A percentile compares a stretch with the other conserved stretches of the same genome.
These are phyloP conservation scores for Exutisphaerella laricina DNA, from an alignment of 2,329 filamentous ascomycete species.

Conservation along the genomic window DNA sequence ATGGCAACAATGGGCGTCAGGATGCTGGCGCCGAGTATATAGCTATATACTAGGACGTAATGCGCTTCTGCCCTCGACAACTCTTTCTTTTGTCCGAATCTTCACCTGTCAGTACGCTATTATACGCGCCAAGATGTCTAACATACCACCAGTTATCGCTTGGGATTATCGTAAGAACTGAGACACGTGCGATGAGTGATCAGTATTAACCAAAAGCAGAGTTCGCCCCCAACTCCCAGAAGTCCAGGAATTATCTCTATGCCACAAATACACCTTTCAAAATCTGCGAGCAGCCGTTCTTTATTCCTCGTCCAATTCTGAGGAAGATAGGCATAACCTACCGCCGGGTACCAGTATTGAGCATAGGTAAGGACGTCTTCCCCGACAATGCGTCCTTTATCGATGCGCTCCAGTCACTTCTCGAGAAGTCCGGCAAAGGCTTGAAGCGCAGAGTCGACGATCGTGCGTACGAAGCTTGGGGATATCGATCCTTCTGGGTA, in stretches of 20 bases:
- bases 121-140: no score
- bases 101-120: no score
- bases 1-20: no score
- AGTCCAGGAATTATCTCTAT: constrained; percentile 20
- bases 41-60: no score
- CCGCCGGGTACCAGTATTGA: constrained; percentile 24
- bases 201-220: constrained; percentile 2
- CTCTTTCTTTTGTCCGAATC: no score
- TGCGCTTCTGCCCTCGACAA: no score
- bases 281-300: constrained; percentile 27
- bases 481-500: constrained; percentile 23
- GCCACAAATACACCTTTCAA: constrained; percentile 19
- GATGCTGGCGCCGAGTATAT: no score
- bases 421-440: constrained; percentile 15
- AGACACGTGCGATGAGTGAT: no score
- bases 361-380: constrained; percentile 27
- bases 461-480: constrained; percentile 19
- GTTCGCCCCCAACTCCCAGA: constrained; percentile 24
- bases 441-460: constrained; percentile 14
- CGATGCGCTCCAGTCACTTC: constrained; percentile 12
- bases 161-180: constrained; percentile 11
- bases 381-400: constrained; percentile 23
- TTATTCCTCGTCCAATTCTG: constrained; percentile 23
- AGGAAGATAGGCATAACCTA: constrained; percentile 23
- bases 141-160: constrained; percentile 9